phyloP scores from a whole-genome alignment of 768 basidiomycete species.

The Hygrocybe punicea region DNA sequence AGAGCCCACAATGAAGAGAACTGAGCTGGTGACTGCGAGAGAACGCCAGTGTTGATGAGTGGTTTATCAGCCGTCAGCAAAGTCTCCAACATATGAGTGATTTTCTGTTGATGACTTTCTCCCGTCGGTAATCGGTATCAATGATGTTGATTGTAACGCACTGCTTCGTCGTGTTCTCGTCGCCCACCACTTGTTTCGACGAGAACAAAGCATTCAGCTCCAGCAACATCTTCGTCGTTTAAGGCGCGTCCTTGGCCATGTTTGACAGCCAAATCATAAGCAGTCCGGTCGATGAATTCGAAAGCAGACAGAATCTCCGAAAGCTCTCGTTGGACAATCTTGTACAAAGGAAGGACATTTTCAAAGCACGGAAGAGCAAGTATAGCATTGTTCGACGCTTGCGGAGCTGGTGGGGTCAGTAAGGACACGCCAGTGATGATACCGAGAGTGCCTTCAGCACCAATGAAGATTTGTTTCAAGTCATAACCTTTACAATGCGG shows the following conservation, averaged over 20 bases:
- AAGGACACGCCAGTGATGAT: slow-evolving; percentile 94
- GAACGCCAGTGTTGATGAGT: slow-evolving; percentile 83
- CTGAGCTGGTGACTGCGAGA: slow-evolving; percentile 88
- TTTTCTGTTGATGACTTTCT: slow-evolving; percentile 57
- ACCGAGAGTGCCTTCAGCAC: slow-evolving; percentile 94
- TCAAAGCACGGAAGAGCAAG: slow-evolving; percentile 84
- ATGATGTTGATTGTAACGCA: slow-evolving; percentile 29
- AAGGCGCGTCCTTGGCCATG: slow-evolving; percentile 80
- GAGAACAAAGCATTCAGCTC: slow-evolving; percentile 84
- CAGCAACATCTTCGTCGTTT: slow-evolving; percentile 66
- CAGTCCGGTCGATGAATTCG: slow-evolving; percentile 89
- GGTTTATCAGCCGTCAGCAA: slow-evolving; percentile 70
- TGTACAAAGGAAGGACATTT: slow-evolving; percentile 82
- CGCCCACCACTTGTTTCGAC: slow-evolving; percentile 94
- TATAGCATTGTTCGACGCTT: slow-evolving; percentile 87
- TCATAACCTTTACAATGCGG: slow-evolving; percentile 72
- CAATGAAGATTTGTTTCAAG: slow-evolving; percentile 97
- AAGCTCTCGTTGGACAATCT: slow-evolving; percentile 72
- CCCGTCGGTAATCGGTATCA: background rate
- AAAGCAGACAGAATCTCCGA: slow-evolving; percentile 97
- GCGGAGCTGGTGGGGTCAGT: slow-evolving; percentile 77
- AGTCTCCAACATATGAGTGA: slow-evolving; percentile 70
- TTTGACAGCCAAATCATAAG: slow-evolving; percentile 79
- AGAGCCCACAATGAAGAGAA: slow-evolving; percentile 88
- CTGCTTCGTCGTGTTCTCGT: slow-evolving; percentile 91